Base-by-base conservation (phyloP, 164 flowering plant genomes). In the Berberis vulgaris region DNA sequence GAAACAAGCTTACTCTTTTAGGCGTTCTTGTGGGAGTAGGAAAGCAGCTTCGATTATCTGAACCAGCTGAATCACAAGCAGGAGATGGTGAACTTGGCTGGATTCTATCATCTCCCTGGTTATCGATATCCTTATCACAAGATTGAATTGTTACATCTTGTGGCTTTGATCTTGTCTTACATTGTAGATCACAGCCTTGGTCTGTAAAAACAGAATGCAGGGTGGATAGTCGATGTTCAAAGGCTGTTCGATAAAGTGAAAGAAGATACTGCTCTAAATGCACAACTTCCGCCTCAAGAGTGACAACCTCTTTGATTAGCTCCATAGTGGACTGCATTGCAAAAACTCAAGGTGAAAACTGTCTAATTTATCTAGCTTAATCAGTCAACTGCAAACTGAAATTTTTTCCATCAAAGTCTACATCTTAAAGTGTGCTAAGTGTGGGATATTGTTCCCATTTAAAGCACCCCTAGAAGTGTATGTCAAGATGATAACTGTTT, bases 231-330 rank as follows among this genome's bases (percentile, higher is more conserved):
- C 66, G 79, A 54, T 71, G 64, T 44, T 73, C 66, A 64, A 83
- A 78, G 65, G 84, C 77, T 42, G 63, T 72, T 43, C 80, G 72
- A 65, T 83, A 83, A 1, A 83, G 74, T 26, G 83, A 78, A 56
- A 83, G 84, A 62, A 83, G 81, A 70, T 77, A 66, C 11, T 68
- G 79, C 50, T 83, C 87, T 77, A 83, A 70, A 65, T 67, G 71
- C 63, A 79, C 42, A 52, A 84, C 75, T 69, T 84, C 80, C 47
- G 58, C 46, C 73, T 84, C 88, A 63, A 84, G 79, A 1, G 58
- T 45, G 3, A 77, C 76, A 64, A 84, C 82, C 71, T 82, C 84
- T 64, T 74, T 59, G 60, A 66, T 67, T 62, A 83, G 71, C 49
- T 81, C 78, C 40, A 58, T 73, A 66, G 71, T 54, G 41, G 83